Conservation (phyloP, 1,139 yeast genomes). For the Sugiyamaella sp. region DNA sequence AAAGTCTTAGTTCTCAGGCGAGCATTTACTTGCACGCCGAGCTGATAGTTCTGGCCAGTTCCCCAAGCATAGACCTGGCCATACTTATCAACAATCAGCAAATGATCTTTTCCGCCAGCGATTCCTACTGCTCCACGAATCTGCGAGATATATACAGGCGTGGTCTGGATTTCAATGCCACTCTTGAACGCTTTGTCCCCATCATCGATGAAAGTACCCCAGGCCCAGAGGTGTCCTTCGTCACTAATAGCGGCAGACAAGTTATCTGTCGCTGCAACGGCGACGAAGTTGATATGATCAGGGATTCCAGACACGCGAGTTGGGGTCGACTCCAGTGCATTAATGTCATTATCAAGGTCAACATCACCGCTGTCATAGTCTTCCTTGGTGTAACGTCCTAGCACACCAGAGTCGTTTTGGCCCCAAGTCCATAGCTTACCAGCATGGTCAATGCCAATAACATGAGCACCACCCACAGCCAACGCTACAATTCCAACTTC, state of each 20-base stretch:
- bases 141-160: slow-evolving; percentile 65
- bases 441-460: slow-evolving; percentile 72
- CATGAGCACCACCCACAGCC: slow-evolving; percentile 96
- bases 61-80: slow-evolving; percentile 98
- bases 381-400: slow-evolving; percentile 82
- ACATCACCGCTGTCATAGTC: slow-evolving; percentile 58
- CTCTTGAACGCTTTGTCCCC: slow-evolving; percentile 85
- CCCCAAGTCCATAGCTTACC: slow-evolving; percentile 97
- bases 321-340: slow-evolving; percentile 89
- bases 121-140: slow-evolving; percentile 77
- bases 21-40: slow-evolving; percentile 60
- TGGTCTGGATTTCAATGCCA: slow-evolving; percentile 61
- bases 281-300: slow-evolving; percentile 59
- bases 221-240: slow-evolving; percentile 89
- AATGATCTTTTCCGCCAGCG: slow-evolving; percentile 92
- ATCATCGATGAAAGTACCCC: slow-evolving; percentile 96
- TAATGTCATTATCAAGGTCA: slow-evolving; percentile 80
- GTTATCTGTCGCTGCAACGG: slow-evolving; percentile 91
- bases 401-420: slow-evolving; percentile 85
- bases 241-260: slow-evolving; percentile 77
- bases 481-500: slow-evolving; percentile 73
- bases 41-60: slow-evolving; percentile 88
- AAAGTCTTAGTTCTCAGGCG: slow-evolving; percentile 40
- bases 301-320: slow-evolving; percentile 72
- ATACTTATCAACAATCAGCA: slow-evolving; percentile 76